Percentiles rank a stretch among this genome's conserved stretches.
Conservation (phyloP, 2,329 filamentous ascomycete genomes). For the Colletotrichum theobromicola region DNA sequence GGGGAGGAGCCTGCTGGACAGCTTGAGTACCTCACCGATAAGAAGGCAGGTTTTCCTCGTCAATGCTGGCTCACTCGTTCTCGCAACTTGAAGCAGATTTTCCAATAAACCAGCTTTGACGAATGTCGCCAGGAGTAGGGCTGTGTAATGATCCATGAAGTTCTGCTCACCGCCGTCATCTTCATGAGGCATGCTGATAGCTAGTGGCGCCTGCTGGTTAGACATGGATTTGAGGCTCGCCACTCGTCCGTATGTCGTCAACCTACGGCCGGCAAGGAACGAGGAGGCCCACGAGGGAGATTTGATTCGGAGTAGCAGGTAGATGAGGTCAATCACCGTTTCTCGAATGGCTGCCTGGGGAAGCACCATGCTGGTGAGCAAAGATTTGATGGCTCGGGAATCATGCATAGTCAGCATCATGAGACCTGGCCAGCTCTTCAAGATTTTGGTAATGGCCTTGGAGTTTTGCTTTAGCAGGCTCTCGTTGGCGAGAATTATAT, state of each 20-base stretch:
- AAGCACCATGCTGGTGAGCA: slow-evolving; percentile 69
- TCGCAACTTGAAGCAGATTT: slow-evolving; percentile 67
- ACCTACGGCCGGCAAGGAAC: slow-evolving; percentile 86
- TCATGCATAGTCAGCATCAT: slow-evolving; percentile 89
- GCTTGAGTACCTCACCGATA: slow-evolving; percentile 88
- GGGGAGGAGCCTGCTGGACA: slow-evolving; percentile 86
- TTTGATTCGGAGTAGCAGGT: slow-evolving; percentile 83
- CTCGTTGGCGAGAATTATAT: slow-evolving; percentile 70
- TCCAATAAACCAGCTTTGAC: slow-evolving; percentile 79
- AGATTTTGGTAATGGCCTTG: slow-evolving; percentile 86
- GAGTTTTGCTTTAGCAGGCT: slow-evolving; percentile 80
- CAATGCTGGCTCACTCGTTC: slow-evolving; percentile 69
- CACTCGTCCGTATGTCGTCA: slow-evolving; percentile 97
- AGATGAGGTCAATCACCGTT: slow-evolving; percentile 86
- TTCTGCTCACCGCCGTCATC: slow-evolving; percentile 78
- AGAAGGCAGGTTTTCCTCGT: slow-evolving; percentile 90
- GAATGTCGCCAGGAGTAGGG: slow-evolving; percentile 83
- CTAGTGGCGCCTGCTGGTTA: slow-evolving; percentile 33
- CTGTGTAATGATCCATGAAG: slow-evolving; percentile 92
- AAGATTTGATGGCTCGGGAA: slow-evolving; percentile 80
- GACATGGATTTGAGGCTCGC: slow-evolving; percentile 76
- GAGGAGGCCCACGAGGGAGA: slow-evolving; percentile 94
- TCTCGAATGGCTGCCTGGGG: slow-evolving; percentile 66
- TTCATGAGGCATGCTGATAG: slow-evolving; percentile 54
- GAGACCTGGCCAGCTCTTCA: slow-evolving; percentile 93